Conservation (phyloP, 2,329 filamentous ascomycete species). For the Dactylellina leptospora region DNA sequence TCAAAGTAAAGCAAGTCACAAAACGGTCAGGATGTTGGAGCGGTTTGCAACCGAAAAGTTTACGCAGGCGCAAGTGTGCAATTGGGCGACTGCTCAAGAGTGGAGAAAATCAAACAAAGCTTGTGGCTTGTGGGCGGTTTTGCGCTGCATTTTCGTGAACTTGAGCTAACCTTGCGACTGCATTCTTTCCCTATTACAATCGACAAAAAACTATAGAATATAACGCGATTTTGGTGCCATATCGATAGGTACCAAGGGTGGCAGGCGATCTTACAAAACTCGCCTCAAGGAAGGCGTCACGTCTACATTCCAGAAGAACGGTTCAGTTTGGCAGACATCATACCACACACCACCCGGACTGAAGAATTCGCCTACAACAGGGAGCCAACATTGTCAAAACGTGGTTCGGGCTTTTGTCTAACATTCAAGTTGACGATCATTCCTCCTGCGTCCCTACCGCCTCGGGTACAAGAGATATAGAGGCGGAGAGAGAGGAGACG, state of each 20-base stretch:
- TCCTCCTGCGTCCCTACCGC: conserved; percentile 38
- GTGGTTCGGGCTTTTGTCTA: conserved; percentile 51
- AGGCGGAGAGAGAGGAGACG: background rate
- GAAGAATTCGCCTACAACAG: conserved; percentile 32
- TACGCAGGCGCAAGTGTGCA: background rate
- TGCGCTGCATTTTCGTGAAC: background rate
- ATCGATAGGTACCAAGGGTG: conserved; percentile 34
- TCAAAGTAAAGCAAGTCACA: conserved; percentile 26
- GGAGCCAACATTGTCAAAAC: conserved; percentile 48
- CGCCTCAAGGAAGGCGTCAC: conserved; percentile 25
- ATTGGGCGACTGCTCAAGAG: conserved; percentile 3
- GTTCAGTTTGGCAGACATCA: conserved; percentile 15
- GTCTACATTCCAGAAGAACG: conserved; percentile 45
- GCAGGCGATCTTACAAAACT: conserved; percentile 14
- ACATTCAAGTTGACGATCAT: conserved; percentile 41
- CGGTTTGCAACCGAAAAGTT: conserved; percentile 17
- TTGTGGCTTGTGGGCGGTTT: conserved; percentile 11
- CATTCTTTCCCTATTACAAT: conserved; percentile 33
- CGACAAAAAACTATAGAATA: conserved; percentile 6
- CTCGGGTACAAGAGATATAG: conserved; percentile 23
- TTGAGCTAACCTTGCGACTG: conserved; percentile 23
- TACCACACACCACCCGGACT: conserved; percentile 9
- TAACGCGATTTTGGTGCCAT: conserved; percentile 47
- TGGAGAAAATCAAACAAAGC: background rate
- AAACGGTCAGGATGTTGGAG: conserved; percentile 31